A percentile compares a stretch with the other conserved stretches of the same genome.
These are phyloP conservation scores for Apiotrichum sp. DNA, from an alignment of 1,284 basidiomycete species.

Conservation along the genomic window DNA sequence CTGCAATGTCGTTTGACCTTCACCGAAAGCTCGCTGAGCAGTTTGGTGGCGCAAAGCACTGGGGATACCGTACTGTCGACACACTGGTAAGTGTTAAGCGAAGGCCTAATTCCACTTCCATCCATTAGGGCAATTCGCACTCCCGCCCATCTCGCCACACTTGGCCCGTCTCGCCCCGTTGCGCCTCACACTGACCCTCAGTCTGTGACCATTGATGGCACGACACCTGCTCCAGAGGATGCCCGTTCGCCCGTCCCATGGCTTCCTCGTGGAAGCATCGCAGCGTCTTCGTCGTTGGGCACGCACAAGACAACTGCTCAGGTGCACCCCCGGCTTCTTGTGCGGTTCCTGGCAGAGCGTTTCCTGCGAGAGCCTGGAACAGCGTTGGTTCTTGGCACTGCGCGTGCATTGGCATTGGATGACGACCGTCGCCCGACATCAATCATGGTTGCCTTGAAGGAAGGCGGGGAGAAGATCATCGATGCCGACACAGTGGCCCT, in stretches of 20 bases:
- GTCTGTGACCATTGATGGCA: conserved; percentile 43
- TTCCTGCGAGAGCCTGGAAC: conserved; percentile 34
- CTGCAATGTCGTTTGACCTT: conserved; percentile 68
- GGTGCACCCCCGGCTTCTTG: conserved; percentile 53
- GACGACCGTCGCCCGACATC: conserved; percentile 9
- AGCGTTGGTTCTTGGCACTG: conserved; percentile 30
- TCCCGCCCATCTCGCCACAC: no score
- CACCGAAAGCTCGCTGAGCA: conserved; percentile 71
- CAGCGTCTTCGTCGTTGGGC: conserved; percentile 37
- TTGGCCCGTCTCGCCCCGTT: no score
- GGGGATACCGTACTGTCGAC: conserved; percentile 73
- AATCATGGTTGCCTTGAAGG: conserved; percentile 18
- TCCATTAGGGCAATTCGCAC: no score
- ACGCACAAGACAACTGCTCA: conserved; percentile 40
- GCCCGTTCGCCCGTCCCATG: conserved; percentile 35
- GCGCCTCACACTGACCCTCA: conserved; percentile 1
- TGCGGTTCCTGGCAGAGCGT: conserved; percentile 62
- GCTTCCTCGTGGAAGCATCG: conserved; percentile 27
- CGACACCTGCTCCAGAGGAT: conserved; percentile 22
- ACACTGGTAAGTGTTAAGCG: conserved; percentile 38
- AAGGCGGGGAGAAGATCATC: conserved; percentile 40
- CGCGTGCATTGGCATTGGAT: conserved; percentile 18
- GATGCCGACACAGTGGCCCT: conserved; percentile 57
- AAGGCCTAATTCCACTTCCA: no score
- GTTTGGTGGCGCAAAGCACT: conserved; percentile 64